Evolutionary conservation across 2,329 filamentous ascomycete genomes (phyloP).

Genomic region (Diaporthe helianthi): DNA sequence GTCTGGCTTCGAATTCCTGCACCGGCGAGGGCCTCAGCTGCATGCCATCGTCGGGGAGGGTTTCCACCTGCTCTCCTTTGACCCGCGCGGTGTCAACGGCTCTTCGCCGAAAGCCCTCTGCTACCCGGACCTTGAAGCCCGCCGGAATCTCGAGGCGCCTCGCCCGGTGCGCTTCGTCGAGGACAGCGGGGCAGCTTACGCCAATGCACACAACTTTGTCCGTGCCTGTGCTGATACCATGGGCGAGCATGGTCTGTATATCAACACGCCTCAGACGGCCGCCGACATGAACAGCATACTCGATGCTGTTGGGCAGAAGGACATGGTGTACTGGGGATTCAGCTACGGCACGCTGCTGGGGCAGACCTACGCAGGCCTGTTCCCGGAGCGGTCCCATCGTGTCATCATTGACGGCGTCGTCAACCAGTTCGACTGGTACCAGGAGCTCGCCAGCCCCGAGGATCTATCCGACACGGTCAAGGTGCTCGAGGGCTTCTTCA

Average conservation of each 20-base stretch:
- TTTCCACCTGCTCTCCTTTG: slow-evolving; percentile 55
- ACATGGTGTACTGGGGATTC: slow-evolving; percentile 51
- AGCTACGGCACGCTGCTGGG: slow-evolving; percentile 50
- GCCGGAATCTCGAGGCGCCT: slow-evolving; percentile 39
- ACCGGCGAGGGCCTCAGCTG: slow-evolving; percentile 45
- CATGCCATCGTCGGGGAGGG: slow-evolving; percentile 49
- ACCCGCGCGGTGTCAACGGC: slow-evolving; percentile 54
- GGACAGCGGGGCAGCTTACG: slow-evolving; percentile 49
- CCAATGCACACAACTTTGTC: slow-evolving; percentile 50
- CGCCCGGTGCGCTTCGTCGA: slow-evolving; percentile 40
- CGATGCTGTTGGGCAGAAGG: slow-evolving; percentile 49
- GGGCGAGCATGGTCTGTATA: slow-evolving; percentile 52
- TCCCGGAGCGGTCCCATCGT: slow-evolving; percentile 44
- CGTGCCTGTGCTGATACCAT: slow-evolving; percentile 52
- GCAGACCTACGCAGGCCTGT: slow-evolving; percentile 49
- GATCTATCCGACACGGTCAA: slow-evolving; percentile 52
- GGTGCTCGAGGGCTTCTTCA: slow-evolving; percentile 50
- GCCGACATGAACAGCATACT: slow-evolving; percentile 60
- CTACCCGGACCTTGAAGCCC: slow-evolving; percentile 47
- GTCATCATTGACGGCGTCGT: slow-evolving; percentile 47
- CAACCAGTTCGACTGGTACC: slow-evolving; percentile 50
- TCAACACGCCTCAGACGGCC: slow-evolving; percentile 58
- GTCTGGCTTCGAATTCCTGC: slow-evolving; percentile 49
- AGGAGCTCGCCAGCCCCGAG: slow-evolving; percentile 46
- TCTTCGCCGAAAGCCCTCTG: slow-evolving; percentile 48